Conservation (phyloP, 192 early-diverging fungal genomes). For the Backusella macrospora region DNA sequence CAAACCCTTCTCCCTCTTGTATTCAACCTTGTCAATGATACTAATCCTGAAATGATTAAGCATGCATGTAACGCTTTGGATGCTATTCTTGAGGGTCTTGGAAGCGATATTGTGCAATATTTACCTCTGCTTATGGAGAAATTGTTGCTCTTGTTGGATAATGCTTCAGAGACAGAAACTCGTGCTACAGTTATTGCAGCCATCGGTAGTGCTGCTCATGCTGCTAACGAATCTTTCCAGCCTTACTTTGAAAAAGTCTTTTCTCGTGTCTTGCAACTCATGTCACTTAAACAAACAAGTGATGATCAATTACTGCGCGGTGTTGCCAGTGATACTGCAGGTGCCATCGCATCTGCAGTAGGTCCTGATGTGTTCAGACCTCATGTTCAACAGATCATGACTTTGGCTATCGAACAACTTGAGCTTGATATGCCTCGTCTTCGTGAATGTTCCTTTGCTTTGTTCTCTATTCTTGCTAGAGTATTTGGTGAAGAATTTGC, state of each 20-base stretch:
- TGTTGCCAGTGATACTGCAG: constrained; percentile 83
- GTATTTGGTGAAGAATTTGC: constrained; percentile 85
- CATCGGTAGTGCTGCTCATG: constrained; percentile 91
- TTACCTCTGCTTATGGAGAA: constrained; percentile 82
- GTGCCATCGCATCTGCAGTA: constrained; percentile 86
- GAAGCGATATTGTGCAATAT: constrained; percentile 77
- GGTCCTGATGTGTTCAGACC: constrained; percentile 83
- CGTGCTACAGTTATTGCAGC: constrained; percentile 79
- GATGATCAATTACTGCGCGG: constrained; percentile 85
- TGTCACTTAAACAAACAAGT: constrained; percentile 64
- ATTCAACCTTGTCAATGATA: constrained; percentile 81
- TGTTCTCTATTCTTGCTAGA: constrained; percentile 81
- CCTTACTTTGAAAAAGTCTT: constrained; percentile 81
- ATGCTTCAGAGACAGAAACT: constrained; percentile 61
- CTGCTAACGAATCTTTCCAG: constrained; percentile 68
- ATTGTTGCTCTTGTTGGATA: constrained; percentile 73
- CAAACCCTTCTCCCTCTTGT: constrained; percentile 81
- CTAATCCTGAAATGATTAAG: constrained; percentile 68
- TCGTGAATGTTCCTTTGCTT: constrained; percentile 83
- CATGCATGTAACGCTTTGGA: constrained; percentile 84
- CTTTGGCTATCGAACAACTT: constrained; percentile 76
- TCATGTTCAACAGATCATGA: constrained; percentile 73
- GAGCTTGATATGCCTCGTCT: constrained; percentile 70
- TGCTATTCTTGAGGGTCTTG: constrained; percentile 83
- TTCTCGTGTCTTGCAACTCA: constrained; percentile 67